Evolutionary conservation across 805 yeast genomes (phyloP), one percentile per base, ranked within the genome.

Genomic region (Nakazawaea pomicola): DNA sequence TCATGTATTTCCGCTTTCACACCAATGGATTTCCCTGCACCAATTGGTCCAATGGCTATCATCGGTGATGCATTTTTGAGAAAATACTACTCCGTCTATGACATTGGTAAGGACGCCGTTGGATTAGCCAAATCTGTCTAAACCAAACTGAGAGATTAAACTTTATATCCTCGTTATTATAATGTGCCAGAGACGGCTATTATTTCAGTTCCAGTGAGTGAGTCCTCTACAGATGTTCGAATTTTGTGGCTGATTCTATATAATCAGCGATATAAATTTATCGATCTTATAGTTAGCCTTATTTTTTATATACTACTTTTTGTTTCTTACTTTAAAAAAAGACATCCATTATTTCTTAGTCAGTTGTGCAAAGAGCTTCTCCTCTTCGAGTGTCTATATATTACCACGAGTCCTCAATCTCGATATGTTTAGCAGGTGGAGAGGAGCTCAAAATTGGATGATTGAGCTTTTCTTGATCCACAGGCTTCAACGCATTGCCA

Each of bases 11-110:
- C 97, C 45, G 95, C 95, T 6, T 86, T 93, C 73, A 89, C 95
- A 30, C 95, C 96, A 54, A 79, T 93, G 91, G 99, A 93, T 61
- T 78, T 93, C 80, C 98, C 98, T 40, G 87, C 81, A 56, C 97
- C 97, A 48, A 83, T 91, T 56, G 98, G 98, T 46, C 97, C 96
- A 52, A 67, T 93, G 67, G 95, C 97, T 44, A 91, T 93, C 56
- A 70, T 93, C 53, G 99, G 99, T 60, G 99, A 93, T 60, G 91
- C 98, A 12, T 93, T 93, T 83, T 78, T 93, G 68, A 87, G 99
- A 73, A 84, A 74, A 60, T 91, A 80, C 73, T 93, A 93, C 75
- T 88, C 97, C 18, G 76, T 93, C 52, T 93, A 93, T 67, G 98
- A 93, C 63, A 63, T 91, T 56, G 88, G 86, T 58, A 78, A 80